These are phyloP conservation scores for Colletotrichum liriopes DNA, from an alignment of 2,329 filamentous ascomycete genomes.

Conservation along the genomic window DNA sequence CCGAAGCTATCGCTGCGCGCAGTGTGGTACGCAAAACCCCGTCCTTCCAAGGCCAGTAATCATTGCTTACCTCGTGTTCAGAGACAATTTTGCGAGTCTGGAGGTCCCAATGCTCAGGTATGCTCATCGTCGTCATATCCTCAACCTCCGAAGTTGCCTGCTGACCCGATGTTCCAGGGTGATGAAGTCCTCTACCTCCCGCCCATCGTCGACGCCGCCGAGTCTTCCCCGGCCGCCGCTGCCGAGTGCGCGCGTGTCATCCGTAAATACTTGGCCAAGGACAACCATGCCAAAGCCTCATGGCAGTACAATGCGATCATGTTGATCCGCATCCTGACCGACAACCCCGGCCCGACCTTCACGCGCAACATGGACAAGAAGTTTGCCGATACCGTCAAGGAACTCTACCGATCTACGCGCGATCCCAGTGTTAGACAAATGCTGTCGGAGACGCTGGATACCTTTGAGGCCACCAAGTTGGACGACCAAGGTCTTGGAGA, in stretches of 20 bases:
- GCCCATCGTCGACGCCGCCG: slow-evolving; percentile 93
- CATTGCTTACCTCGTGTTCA: slow-evolving; percentile 55
- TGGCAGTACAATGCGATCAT: slow-evolving; percentile 97
- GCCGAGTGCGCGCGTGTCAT: slow-evolving; percentile 85
- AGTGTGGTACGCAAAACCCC: slow-evolving; percentile 72
- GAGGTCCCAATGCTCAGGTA: slow-evolving; percentile 68
- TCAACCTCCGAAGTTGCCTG: background rate
- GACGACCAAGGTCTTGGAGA: slow-evolving; percentile 81
- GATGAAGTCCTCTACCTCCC: slow-evolving; percentile 95
- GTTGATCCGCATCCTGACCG: slow-evolving; percentile 90
- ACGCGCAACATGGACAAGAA: slow-evolving; percentile 91
- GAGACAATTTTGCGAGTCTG: slow-evolving; percentile 87
- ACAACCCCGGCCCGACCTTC: slow-evolving; percentile 92
- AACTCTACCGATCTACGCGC: slow-evolving; percentile 78
- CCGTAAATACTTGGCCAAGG: slow-evolving; percentile 84
- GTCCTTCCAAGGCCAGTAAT: slow-evolving; percentile 26
- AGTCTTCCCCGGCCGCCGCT: slow-evolving; percentile 90
- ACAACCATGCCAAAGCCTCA: slow-evolving; percentile 76
- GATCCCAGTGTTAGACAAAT: slow-evolving; percentile 88
- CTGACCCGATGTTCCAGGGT: slow-evolving; percentile 65
- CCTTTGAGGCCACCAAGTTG: slow-evolving; percentile 79
- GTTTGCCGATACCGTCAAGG: slow-evolving; percentile 83
- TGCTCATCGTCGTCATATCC: slow-evolving; percentile 21
- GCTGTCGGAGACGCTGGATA: slow-evolving; percentile 87
- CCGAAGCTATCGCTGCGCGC: slow-evolving; percentile 76